Evolutionary conservation across 805 yeast species (phyloP).

Genomic region (Huiozyma sinensis): DNA sequence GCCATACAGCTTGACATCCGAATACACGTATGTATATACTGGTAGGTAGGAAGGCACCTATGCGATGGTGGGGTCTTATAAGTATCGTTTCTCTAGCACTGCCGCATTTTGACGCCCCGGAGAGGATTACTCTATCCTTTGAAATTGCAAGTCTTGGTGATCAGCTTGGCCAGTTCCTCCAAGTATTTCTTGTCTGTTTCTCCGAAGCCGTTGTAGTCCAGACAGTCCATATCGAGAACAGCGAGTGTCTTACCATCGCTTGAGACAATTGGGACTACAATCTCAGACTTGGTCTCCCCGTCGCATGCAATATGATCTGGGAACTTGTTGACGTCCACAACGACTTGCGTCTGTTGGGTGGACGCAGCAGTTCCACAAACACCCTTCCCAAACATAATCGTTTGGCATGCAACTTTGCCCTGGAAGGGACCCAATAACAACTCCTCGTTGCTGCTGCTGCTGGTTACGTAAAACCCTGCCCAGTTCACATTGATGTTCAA

Average conservation of each 20-base stretch:
- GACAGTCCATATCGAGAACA: conserved; percentile 81
- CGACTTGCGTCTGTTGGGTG: conserved; percentile 52
- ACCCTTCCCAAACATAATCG: conserved; percentile 66
- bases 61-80: too few species aligned
- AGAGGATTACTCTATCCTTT: background rate
- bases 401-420: conserved; percentile 94
- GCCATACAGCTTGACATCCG: background rate
- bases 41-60: background rate
- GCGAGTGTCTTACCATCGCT: conserved; percentile 42
- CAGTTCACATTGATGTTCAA: conserved; percentile 58
- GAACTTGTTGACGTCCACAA: conserved; percentile 61
- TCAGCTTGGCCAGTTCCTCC: conserved; percentile 44
- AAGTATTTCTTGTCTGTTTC: conserved; percentile 47
- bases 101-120: background rate
- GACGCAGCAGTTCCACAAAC: conserved; percentile 86
- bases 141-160: conserved; percentile 49
- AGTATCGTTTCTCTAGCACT: background rate
- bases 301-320: conserved; percentile 98
- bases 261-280: conserved; percentile 71
- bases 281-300: conserved; percentile 86
- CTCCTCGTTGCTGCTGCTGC: conserved; percentile 22
- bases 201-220: conserved; percentile 54
- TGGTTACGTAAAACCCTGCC: conserved; percentile 78
- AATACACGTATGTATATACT: too few species aligned
- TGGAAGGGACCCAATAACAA: conserved; percentile 86